Conservation (phyloP, 495 filamentous ascomycete genomes). For the Glarea lozoyensis region DNA sequence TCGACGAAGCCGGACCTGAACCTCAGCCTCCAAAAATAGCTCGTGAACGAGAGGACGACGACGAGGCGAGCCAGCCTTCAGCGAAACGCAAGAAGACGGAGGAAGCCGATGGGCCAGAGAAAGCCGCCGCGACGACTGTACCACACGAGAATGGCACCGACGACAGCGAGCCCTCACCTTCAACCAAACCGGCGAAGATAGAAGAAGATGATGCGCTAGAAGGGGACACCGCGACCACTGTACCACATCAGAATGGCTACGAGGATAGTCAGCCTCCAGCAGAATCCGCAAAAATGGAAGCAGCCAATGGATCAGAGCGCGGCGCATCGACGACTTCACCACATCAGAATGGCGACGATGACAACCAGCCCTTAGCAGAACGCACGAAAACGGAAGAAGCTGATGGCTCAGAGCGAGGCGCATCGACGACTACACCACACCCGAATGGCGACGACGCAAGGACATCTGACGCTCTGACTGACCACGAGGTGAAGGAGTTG, state of each 20-base stretch:
- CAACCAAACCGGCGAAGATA: constrained; percentile 67
- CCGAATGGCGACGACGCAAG: too few relatives aligned
- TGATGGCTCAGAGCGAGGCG: too few relatives aligned
- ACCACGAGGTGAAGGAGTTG: constrained; percentile 37
- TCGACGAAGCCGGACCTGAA: constrained; percentile 6
- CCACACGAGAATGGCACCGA: too few relatives aligned
- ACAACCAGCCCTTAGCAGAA: too few relatives aligned
- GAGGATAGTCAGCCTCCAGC: too few relatives aligned
- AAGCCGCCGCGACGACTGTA: constrained; percentile 3
- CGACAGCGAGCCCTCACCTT: constrained; percentile 59
- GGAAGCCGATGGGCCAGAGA: constrained; percentile 2
- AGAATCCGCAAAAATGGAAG: constrained; percentile 17
- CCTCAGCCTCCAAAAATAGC: constrained; percentile 43
- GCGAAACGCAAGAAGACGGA: constrained; percentile 65
- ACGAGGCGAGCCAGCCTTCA: constrained; percentile 61
- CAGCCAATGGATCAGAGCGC: too few relatives aligned
- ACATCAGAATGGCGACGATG: too few relatives aligned
- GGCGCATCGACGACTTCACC: constrained; percentile 35
- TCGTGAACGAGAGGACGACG: constrained; percentile 62
- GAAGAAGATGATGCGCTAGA: constrained; percentile 14
- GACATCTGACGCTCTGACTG: too few relatives aligned
- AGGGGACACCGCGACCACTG: constrained; percentile 3
- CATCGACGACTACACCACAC: too few relatives aligned
- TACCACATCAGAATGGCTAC: too few relatives aligned
- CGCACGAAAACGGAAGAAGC: too few relatives aligned